Base-by-base conservation (phyloP, 352 stramenopile species). In the Globisporangium paddicum region DNA sequence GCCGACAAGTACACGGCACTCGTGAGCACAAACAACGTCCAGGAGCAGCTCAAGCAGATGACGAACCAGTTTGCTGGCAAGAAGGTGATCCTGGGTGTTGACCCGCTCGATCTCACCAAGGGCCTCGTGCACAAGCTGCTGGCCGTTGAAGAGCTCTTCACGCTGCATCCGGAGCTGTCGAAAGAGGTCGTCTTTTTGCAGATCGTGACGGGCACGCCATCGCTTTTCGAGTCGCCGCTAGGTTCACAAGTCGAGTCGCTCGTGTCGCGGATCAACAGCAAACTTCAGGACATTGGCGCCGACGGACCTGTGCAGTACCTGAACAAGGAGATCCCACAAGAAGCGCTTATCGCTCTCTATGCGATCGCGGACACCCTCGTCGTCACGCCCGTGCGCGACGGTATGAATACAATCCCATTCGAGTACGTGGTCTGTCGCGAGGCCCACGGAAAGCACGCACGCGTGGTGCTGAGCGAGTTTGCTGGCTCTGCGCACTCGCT, bases 121-220 rank as follows among this genome's bases (percentile, higher is more conserved):
- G 89, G 89, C 2, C 72, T 97, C 8, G 80, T 93, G n/a, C 86
- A 96, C 55, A 96, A 96, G 57, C 67, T 97, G n/a, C 59, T 96
- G 10, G 89, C 86, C 0, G 75, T 97, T 5, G 90, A 97, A 52
- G 80, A 96, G 35, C 70, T 97, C 25, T 91, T 97, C 21, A 93
- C 78, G 21, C 60, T 79, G 28, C 83, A 93, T 44, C 90, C 90
- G 0, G 85, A 98, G 51, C 94, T 96, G 60, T 83, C 90, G 6
- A 91, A 94, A 25, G 96, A 98, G 61, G 89, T 98, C 26, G 93
- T 97, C 5, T 86, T 99, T 45, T 71, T 99, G 34, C 95, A 98
- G 68, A 97, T 99, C 53, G 83, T 90, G 5, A 89, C 79, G 7
- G 77, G 77, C 32, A 66, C 76, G 6, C 60, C 63, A 5, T 67